Conservation (phyloP, 164 flowering plant species). For the Santalum album region DNA sequence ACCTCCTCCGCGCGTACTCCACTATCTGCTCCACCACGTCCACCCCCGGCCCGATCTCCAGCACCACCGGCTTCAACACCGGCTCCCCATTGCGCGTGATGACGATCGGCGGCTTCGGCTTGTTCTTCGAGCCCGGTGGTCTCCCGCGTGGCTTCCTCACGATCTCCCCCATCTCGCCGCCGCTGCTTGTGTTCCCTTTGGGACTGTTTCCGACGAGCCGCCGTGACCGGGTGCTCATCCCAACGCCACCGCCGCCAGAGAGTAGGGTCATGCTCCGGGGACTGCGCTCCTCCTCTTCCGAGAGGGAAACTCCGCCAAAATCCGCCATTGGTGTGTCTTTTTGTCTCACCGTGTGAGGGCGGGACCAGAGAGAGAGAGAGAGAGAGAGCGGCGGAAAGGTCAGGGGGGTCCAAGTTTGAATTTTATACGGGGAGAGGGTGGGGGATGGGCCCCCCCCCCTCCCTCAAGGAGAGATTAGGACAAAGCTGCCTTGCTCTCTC, state of each 20-base stretch:
- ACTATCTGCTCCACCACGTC: conserved; percentile 36
- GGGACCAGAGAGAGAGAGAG: no score
- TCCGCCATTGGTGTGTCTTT: no score
- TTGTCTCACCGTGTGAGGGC: no score
- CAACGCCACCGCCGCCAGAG: neutral
- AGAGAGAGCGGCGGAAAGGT: no score
- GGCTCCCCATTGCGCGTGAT: conserved; percentile 36
- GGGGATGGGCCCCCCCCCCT: no score
- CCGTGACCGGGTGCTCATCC: neutral
- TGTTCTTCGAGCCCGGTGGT: conserved; percentile 48
- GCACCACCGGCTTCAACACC: conserved; percentile 31
- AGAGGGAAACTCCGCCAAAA: no score
- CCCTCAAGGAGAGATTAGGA: no score
- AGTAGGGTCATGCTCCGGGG: neutral
- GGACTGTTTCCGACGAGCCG: no score
- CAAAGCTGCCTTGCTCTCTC: no score
- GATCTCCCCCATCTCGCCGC: neutral
- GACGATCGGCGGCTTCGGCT: conserved; percentile 44
- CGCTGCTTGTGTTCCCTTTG: neutral
- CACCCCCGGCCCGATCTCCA: conserved; percentile 31
- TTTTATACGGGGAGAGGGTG: no score
- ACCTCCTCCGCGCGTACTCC: conserved; percentile 22
- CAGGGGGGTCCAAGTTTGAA: no score
- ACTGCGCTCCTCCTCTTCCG: conserved; percentile 9
- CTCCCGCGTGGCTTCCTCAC: conserved; percentile 34